These are phyloP conservation scores for Nicotiana noctiflora DNA, from an alignment of 257 asterid genomes.

Conservation along the genomic window DNA sequence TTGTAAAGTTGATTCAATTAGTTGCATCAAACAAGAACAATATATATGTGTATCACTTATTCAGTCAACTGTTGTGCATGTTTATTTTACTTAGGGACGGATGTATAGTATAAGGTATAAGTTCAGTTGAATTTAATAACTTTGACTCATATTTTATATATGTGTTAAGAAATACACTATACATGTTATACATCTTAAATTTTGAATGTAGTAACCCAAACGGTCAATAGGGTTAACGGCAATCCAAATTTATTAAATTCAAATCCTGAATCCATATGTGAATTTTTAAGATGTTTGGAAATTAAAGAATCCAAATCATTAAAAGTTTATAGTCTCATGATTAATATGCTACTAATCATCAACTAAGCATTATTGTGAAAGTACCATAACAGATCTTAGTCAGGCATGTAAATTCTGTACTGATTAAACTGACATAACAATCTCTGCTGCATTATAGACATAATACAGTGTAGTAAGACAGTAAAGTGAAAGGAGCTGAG, in stretches of 20 bases:
- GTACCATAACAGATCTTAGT: background rate
- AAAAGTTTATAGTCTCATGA: background rate
- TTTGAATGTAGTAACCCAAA: background rate
- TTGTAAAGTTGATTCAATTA: background rate
- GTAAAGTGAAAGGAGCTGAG: slow-evolving; percentile 6
- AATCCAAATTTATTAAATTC: accelerated
- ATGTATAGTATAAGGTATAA: too few relatives aligned
- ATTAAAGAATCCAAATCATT: background rate
- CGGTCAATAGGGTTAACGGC: too few relatives aligned
- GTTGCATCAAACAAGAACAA: background rate
- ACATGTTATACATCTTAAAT: too few relatives aligned
- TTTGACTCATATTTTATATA: too few relatives aligned
- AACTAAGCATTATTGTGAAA: background rate
- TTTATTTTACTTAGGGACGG: too few relatives aligned
- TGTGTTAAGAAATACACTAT: too few relatives aligned
- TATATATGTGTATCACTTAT: background rate
- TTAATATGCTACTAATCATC: background rate
- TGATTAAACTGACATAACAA: background rate
- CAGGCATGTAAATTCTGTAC: background rate
- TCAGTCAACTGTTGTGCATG: background rate
- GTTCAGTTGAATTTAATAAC: too few relatives aligned
- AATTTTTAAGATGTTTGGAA: background rate
- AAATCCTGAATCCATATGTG: accelerated
- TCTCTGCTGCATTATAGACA: background rate
- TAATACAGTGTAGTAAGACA: background rate